Conservation (phyloP, 2,329 filamentous ascomycete species). For the Paracoccidioides lutzii region DNA sequence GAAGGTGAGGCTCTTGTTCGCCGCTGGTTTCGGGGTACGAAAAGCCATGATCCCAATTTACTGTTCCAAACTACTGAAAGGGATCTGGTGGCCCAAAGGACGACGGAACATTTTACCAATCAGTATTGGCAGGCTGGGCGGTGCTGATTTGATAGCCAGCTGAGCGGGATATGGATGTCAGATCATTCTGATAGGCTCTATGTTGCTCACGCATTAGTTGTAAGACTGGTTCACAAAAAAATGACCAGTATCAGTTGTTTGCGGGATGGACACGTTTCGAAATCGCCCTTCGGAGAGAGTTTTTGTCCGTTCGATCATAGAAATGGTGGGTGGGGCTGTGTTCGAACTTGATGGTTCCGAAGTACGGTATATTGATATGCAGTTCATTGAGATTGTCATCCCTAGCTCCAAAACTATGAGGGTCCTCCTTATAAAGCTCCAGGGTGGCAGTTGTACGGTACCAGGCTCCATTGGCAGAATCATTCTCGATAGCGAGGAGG, state of each 20-base stretch:
- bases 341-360: constrained; percentile 29
- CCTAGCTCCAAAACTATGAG: not conserved
- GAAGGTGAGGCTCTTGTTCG: too few relatives aligned
- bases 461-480: constrained; percentile 1
- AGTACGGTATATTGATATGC: constrained; percentile 32
- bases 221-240: not conserved
- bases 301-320: not conserved
- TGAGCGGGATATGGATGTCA: not conserved
- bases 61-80: too few relatives aligned
- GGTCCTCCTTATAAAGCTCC: constrained; percentile 2
- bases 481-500: constrained; percentile 13
- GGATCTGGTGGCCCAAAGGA: too few relatives aligned
- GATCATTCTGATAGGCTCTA: not conserved
- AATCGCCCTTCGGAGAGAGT: not conserved
- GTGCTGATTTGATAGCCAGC: not conserved
- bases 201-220: not conserved
- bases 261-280: not conserved
- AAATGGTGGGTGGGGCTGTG: not conserved
- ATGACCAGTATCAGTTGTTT: not conserved
- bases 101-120: too few relatives aligned
- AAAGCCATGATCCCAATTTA: too few relatives aligned
- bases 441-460: not conserved
- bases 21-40: too few relatives aligned
- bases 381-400: constrained; percentile 10
- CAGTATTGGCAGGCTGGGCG: not conserved